Evolutionary conservation across 2,329 filamentous ascomycete genomes (phyloP), one percentile per base, ranked within the genome.

Genomic region (Ascocoryne sarcoides): DNA sequence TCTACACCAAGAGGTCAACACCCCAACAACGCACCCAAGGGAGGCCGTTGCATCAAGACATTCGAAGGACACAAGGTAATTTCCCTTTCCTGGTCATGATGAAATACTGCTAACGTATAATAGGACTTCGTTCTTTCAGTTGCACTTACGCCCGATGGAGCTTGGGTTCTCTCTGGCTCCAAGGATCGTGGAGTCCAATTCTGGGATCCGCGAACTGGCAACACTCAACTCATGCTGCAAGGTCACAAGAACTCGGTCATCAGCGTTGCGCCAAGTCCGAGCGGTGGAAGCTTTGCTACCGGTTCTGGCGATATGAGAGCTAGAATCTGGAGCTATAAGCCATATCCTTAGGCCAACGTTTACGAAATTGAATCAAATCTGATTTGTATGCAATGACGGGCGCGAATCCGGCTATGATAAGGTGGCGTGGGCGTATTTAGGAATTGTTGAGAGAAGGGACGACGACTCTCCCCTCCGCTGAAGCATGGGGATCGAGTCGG

Each of bases 161-260:
- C 82, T 56, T 98, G 92, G 92, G 90, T 98, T 42, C 82, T 98
- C 65, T 95, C 87, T 48, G 92, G 92, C 32, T 95, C 88, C 47
- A 98, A 98, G 70, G 92, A 98, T 60, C 79, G 92, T 37, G 90
- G 92, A 36, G 92, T 98, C 16, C 92, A 96, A 61, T 96, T 98
- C 71, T 98, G 92, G 92, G 90, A 98, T 59, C 90, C 92, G 15
- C 76, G 82, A 55, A 95, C 88, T 15, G 92, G 90, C 26, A 82
- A 85, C 51, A 93, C 90, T 1, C 90, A 96, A 66, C 82, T 98
- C 61, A 96, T 96, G 92, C 75, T 98, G 47, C 92, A 96, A 64
- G 92, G 92, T 18, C 92, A 98, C 63, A 96, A 96, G 73, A 96
- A 96, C 66, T 95, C 87, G 9, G 92, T 98, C 54, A 96, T 96